A percentile compares a stretch with the other conserved stretches of the same genome.
phyloP scores from a whole-genome alignment of 129 eudicot genomes.

The Oenanthe sinensis region DNA sequence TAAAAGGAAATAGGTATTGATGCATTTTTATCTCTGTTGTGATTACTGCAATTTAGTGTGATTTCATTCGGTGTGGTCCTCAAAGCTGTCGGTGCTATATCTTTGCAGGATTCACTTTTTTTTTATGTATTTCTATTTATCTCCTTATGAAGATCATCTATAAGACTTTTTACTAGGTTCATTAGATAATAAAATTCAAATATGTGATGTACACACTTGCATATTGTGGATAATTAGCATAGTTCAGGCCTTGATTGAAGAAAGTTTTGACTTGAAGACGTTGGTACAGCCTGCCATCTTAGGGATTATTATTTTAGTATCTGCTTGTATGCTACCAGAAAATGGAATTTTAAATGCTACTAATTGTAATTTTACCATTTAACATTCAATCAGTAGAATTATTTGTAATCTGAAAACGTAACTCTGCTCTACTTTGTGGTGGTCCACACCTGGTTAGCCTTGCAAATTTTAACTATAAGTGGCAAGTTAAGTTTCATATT shows the following conservation, averaged over 20 bases:
- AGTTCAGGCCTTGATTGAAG: not conserved
- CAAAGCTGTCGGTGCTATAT: not conserved
- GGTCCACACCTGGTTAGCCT: not conserved
- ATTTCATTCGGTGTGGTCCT: not conserved
- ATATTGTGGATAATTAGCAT: not conserved
- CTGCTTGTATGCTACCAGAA: not conserved
- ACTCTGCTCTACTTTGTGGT: not conserved
- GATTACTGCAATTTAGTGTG: not conserved
- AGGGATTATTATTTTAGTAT: not conserved
- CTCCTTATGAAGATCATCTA: not conserved
- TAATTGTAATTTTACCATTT: not conserved
- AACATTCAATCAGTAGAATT: not conserved
- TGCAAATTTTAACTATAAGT: not conserved
- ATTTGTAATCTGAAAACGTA: not conserved
- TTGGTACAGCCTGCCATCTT: not conserved
- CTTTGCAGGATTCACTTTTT: not conserved
- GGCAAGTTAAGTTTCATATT: not conserved
- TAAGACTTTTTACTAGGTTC: not conserved
- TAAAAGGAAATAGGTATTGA: conserved; percentile 54
- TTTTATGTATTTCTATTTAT: not conserved
- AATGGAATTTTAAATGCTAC: not conserved
- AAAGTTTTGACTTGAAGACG: not conserved
- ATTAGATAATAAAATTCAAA: not conserved
- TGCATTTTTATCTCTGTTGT: not conserved
- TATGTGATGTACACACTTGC: not conserved